Evolutionary conservation across 345 rosid genomes (phyloP), one percentile per base, ranked within the genome.

Genomic region (Eucalyptus coolabah): DNA sequence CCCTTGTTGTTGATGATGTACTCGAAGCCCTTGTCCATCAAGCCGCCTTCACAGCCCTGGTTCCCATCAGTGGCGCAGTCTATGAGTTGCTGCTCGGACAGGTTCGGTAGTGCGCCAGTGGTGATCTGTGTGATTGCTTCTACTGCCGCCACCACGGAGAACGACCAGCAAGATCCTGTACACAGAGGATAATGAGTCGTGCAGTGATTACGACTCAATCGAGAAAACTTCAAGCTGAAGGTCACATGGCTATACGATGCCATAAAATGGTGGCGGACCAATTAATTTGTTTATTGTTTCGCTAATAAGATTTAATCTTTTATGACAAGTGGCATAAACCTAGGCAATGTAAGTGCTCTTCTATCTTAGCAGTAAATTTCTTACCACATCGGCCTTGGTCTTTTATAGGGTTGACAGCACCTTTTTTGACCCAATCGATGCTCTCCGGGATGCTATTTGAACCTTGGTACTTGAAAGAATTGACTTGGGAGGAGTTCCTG

Each of bases 51-150:
- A 15, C 90, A 89, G 88, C 98, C 98, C n/a, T 89, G 69, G 23
- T 93, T 92, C 26, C 82, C 77, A 4, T n/a, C 6, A 24, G 91
- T 89, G 81, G 81, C 90, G 60, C 96, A 95, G 60, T 89, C 87
- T 19, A 89, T 87, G 80, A 89, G 81, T 69, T 89, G 88, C 88
- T 89, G 98, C 88, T 94, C 97, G 1, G 97, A 95, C n/a, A 96
- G 60, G 1, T 90, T 86, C 9, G 92, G 37, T 14, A 94, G 89
- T 19, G 86, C 44, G 4, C 94, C 95, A 5, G 91, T 92, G 60
- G 47, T 90, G 14, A 95, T 93, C 91, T 92, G 88, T n/a, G 87
- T 86, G 53, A 89, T 89, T 28, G 51, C 90, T 50, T 86, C 90
- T 10, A 89, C 88, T 2, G 90, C 80, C 5, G 90, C 86, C 67